Percentiles rank a stretch among this genome's conserved stretches.
Evolutionary conservation across 805 yeast species (phyloP).

Genomic region (Myxozyma geophila): DNA sequence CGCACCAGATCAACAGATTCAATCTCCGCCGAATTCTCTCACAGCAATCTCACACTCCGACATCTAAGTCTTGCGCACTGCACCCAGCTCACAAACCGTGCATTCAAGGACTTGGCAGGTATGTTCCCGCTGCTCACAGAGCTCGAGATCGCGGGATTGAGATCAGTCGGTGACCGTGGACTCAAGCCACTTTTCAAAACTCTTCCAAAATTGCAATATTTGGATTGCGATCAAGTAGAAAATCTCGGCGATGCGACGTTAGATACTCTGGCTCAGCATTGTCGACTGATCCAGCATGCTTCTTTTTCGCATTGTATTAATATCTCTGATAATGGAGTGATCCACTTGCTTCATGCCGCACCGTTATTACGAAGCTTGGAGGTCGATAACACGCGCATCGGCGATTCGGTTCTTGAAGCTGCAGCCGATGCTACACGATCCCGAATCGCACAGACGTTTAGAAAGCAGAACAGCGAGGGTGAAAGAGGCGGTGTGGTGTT

Average conservation of each 20-base stretch:
- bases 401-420: conserved; percentile 24
- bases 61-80: conserved; percentile 22
- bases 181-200: conserved; percentile 17
- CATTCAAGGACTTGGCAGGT: conserved; percentile 12
- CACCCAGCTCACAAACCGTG: conserved; percentile 15
- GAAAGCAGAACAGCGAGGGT: background rate
- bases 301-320: conserved; percentile 25
- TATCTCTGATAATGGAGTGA: conserved; percentile 24
- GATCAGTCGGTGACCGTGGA: conserved; percentile 16
- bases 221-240: conserved; percentile 32
- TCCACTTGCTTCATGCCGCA: conserved; percentile 6
- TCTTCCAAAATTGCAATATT: conserved; percentile 9
- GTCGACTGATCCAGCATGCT: conserved; percentile 15
- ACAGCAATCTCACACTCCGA: conserved; percentile 5
- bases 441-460: conserved; percentile 6
- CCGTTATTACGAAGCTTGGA: conserved; percentile 22
- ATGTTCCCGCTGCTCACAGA: conserved; percentile 21
- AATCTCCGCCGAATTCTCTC: background rate
- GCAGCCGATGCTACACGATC: conserved; percentile 17
- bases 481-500: conserved; percentile 13
- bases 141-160: conserved; percentile 16
- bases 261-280: conserved; percentile 5
- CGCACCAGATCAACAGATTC: conserved; percentile 16
- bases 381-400: conserved; percentile 26
- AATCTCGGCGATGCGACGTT: conserved; percentile 23